A percentile compares a stretch with the other conserved stretches of the same genome.
These are phyloP conservation scores for Elsinoe necatrix DNA, from an alignment of 2,329 filamentous ascomycete species.

Conservation along the genomic window DNA sequence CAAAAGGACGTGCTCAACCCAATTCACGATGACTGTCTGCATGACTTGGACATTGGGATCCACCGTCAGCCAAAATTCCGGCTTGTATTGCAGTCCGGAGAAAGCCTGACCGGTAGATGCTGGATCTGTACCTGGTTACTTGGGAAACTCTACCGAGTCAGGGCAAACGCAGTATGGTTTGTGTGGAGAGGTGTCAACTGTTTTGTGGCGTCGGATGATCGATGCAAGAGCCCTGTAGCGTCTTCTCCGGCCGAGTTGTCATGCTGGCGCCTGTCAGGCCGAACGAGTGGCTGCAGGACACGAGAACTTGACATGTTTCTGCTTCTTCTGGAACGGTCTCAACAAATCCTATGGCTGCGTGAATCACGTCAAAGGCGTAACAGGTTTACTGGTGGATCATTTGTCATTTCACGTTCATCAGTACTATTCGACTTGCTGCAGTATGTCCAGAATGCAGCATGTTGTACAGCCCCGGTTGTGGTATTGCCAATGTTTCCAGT, in stretches of 20 bases:
- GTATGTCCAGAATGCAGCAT: slow-evolving; percentile 9
- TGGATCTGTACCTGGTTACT: slow-evolving; percentile 4
- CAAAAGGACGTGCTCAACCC: not conserved
- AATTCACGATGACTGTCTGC: not conserved
- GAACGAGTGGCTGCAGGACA: not conserved
- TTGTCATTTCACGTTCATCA: slow-evolving; percentile 1
- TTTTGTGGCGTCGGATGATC: not conserved
- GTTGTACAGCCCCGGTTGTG: not conserved
- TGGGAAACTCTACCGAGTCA: slow-evolving; percentile 7
- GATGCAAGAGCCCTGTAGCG: not conserved
- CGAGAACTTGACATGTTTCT: not conserved
- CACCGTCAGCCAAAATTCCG: not conserved
- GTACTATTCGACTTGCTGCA: not conserved
- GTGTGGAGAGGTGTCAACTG: slow-evolving; percentile 5
- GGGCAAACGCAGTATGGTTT: not conserved
- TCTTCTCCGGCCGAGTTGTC: not conserved
- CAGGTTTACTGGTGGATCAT: not conserved
- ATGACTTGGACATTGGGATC: not conserved
- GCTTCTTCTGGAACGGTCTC: not conserved
- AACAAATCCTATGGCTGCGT: not conserved
- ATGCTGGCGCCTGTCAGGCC: slow-evolving; percentile 4
- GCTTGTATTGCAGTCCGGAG: not conserved
- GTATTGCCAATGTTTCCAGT: not conserved
- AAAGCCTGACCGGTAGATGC: not conserved
- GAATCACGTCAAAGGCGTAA: not conserved